These are phyloP conservation scores for Craspedostauros australis DNA, from an alignment of 108 stramenopile genomes.

Conservation along the genomic window DNA sequence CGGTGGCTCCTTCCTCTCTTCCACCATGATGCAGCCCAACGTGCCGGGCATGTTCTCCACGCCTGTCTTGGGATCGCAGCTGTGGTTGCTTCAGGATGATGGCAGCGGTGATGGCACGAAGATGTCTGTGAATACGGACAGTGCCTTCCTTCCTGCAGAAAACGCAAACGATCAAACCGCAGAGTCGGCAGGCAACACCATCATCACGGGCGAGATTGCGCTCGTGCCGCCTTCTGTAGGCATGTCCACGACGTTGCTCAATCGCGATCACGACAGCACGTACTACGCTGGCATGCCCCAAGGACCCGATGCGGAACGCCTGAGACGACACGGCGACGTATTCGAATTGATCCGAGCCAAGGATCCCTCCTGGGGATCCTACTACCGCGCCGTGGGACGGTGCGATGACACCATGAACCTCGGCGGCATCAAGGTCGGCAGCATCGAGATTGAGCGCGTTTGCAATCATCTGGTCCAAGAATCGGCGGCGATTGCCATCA, in stretches of 20 bases:
- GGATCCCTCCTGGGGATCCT: constrained; percentile 3
- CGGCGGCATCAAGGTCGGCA: constrained; percentile 33
- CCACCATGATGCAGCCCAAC: constrained; percentile 27
- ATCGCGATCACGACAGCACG: constrained; percentile 21
- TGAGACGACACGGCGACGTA: constrained; percentile 32
- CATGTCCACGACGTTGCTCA: constrained; percentile 19
- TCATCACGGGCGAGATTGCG: constrained; percentile 29
- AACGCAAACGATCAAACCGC: constrained; percentile 3
- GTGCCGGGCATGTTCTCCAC: constrained; percentile 35
- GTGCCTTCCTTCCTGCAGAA: constrained; percentile 1
- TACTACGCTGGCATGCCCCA: constrained; percentile 26
- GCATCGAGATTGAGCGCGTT: constrained; percentile 30
- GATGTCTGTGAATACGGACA: too few relatives aligned
- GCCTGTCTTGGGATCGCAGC: constrained; percentile 27
- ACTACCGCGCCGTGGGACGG: constrained; percentile 30
- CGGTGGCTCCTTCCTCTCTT: constrained; percentile 33
- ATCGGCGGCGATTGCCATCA: constrained; percentile 34
- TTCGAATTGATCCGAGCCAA: constrained; percentile 16
- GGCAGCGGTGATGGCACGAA: neutral
- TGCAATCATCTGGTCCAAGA: constrained; percentile 27
- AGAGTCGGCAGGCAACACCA: too few relatives aligned
- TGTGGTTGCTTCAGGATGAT: constrained; percentile 2
- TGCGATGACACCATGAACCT: constrained; percentile 40
- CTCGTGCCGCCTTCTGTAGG: constrained; percentile 24
- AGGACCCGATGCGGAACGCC: constrained; percentile 24